These are phyloP conservation scores for Metarhizium robertsii DNA, from an alignment of 2,329 filamentous ascomycete genomes.

Conservation along the genomic window DNA sequence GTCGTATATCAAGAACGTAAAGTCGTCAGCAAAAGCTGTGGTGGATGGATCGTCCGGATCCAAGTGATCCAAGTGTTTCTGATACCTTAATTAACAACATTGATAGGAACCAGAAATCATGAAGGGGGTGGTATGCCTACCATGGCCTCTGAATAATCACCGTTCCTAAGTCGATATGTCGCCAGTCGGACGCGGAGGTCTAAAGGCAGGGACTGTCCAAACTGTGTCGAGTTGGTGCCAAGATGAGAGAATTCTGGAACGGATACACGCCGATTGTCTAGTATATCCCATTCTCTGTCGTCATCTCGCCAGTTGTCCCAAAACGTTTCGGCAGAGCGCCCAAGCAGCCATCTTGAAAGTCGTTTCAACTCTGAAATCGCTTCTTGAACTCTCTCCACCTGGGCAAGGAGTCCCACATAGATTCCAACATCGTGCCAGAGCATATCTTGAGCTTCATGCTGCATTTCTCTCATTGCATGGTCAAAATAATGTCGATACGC, in stretches of 20 bases:
- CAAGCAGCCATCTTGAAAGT: constrained; percentile 73
- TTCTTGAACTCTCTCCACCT: constrained; percentile 50
- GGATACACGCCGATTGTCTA: constrained; percentile 56
- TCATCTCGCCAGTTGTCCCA: constrained; percentile 69
- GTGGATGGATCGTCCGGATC: constrained; percentile 47
- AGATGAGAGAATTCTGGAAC: constrained; percentile 51
- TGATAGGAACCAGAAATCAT: not conserved
- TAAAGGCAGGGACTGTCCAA: constrained; percentile 66
- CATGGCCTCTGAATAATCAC: constrained; percentile 62
- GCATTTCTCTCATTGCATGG: constrained; percentile 25
- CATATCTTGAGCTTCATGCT: constrained; percentile 27
- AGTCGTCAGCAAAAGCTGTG: constrained; percentile 48
- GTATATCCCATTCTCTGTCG: constrained; percentile 81
- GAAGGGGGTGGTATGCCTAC: constrained; percentile 33
- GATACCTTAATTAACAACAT: constrained; percentile 7
- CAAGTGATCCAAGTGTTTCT: constrained; percentile 62
- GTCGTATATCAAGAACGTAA: constrained; percentile 72
- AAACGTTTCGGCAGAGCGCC: constrained; percentile 60
- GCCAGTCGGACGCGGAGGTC: constrained; percentile 81
- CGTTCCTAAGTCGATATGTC: constrained; percentile 67
- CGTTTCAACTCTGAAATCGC: constrained; percentile 63
- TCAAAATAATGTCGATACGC: constrained; percentile 41
- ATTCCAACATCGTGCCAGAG: constrained; percentile 79
- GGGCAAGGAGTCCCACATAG: constrained; percentile 72
- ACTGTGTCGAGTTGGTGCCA: constrained; percentile 45